A percentile compares a stretch with the other conserved stretches of the same genome.
Conservation (phyloP, 1,139 yeast genomes). For the Kodamaea arcana region DNA sequence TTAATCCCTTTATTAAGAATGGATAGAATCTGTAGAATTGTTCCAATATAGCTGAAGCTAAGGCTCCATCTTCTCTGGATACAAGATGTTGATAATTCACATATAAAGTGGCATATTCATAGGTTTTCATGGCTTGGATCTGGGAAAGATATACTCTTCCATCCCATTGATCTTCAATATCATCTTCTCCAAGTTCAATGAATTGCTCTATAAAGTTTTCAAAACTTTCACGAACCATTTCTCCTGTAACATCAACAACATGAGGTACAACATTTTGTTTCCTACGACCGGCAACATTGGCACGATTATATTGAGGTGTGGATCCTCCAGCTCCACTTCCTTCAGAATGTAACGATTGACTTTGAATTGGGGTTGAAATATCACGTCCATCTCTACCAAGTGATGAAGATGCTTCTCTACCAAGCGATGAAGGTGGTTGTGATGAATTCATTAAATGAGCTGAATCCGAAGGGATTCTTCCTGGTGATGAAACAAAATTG, state of each 20-base stretch:
- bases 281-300: constrained; percentile 37
- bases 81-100: constrained; percentile 80
- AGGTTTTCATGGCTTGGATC: constrained; percentile 73
- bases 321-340: constrained; percentile 19
- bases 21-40: constrained; percentile 93
- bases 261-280: constrained; percentile 70
- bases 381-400: no score
- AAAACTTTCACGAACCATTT: constrained; percentile 86
- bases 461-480: constrained; percentile 44
- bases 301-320: constrained; percentile 13
- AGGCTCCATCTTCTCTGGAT: constrained; percentile 75
- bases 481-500: constrained; percentile 45
- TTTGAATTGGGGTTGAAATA: constrained; percentile 20
- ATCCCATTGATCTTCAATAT: constrained; percentile 33
- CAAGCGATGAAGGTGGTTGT: constrained; percentile 43
- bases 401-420: constrained; percentile 28
- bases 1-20: constrained; percentile 70
- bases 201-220: constrained; percentile 73
- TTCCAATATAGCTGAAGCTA: constrained; percentile 85
- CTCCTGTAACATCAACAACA: constrained; percentile 89
- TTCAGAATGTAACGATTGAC: constrained; percentile 14
- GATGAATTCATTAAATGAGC: constrained; percentile 42
- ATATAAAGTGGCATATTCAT: constrained; percentile 74
- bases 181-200: constrained; percentile 33
- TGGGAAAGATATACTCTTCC: constrained; percentile 74